Base-by-base conservation (phyloP, 257 asterid genomes). In the Forsythia viridissima region DNA sequence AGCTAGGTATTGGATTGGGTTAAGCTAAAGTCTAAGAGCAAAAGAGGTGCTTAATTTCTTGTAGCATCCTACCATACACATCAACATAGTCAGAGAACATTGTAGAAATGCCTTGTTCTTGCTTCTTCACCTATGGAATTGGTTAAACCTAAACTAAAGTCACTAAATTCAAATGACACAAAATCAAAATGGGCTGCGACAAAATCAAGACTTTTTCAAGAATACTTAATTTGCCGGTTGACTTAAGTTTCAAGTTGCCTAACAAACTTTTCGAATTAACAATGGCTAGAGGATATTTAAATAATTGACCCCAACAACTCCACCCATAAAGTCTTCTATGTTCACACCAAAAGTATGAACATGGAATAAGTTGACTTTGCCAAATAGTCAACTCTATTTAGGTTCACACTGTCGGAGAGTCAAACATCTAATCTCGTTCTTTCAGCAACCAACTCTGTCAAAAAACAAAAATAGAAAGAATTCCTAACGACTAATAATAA, bases 291-390 rank as follows among this genome's bases (percentile, higher is more conserved):
- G 13, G 13, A 8, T 79, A 75, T 1, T 0, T 36, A 70, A 48
- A 70, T 8, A 2, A 30, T 30, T 63, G 70, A 48, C 43, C 41
- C 41, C 38, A 69, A 21, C 36, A 41, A 76, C 1, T 70, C 55
- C 11, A 21, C 13, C 67, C 80, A 70, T 40, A 9, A 68, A 83
- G 89, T 81, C 85, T 72, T 80, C 71, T 61, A 38, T n/a, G 79
- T 76, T 83, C 85, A 83, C 82, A 83, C 84, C 18, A 15, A n/a
- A 16, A 44, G 66, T 48, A 15, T 40, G 67, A 41, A 76, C 66
- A 8, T 44, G 24, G 7, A 61, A 6, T 18, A 59, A 36, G 78
- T 77, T 77, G 82, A 84, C 84, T 46, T 20, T 70, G 0, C n/a
- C n/a, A 20, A 24, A 36, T 7, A 51, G 13, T 39, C 21, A 13